Percentiles rank a stretch among this genome's conserved stretches.
Conservation (phyloP, 1,139 yeast genomes). For the Zygosaccharomyces sapae region DNA sequence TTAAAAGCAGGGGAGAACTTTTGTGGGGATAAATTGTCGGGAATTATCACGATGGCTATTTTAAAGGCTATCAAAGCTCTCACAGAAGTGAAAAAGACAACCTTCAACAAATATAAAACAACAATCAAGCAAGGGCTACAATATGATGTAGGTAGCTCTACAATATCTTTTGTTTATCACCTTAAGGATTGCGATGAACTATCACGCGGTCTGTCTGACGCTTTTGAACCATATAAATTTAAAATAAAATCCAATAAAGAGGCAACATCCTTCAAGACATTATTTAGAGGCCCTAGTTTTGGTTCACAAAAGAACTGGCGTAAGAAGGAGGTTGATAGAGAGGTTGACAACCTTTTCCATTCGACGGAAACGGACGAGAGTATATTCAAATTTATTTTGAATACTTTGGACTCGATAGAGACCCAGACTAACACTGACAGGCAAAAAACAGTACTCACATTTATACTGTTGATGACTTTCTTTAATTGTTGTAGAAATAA, state of each 20-base stretch:
- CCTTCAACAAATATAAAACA: not conserved
- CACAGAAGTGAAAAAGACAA: not conserved
- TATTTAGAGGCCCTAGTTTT: not conserved
- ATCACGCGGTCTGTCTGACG: not conserved
- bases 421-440: not conserved
- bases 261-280: not conserved
- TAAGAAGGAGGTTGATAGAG: not conserved
- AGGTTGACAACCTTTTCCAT: not conserved
- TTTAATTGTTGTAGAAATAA: not conserved
- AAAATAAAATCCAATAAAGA: not conserved
- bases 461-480: not conserved
- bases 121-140: not conserved
- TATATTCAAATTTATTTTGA: not conserved
- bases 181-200: not conserved
- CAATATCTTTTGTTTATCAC: not conserved
- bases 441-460: not conserved
- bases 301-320: not conserved
- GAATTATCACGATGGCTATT: not conserved
- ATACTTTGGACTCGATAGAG: not conserved
- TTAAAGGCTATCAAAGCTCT: not conserved
- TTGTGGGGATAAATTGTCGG: not conserved
- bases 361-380: not conserved
- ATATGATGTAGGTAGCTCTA: not conserved
- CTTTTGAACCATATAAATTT: not conserved
- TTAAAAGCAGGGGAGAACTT: not conserved